These are phyloP conservation scores for Ciborinia camelliae DNA, from an alignment of 2,329 filamentous ascomycete genomes.

Conservation along the genomic window DNA sequence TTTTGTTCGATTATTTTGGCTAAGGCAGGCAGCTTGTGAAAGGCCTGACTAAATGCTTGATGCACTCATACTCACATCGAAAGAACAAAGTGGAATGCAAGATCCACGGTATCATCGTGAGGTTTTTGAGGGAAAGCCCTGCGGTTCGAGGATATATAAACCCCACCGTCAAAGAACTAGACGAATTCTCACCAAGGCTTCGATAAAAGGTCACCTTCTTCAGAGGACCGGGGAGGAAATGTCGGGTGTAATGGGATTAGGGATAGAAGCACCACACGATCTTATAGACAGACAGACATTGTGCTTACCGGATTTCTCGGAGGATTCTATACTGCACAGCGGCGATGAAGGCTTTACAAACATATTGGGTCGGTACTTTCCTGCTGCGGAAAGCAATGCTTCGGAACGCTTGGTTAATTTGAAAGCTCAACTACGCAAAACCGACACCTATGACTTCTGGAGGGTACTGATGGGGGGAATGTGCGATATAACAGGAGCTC, in stretches of 20 bases:
- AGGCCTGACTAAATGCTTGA: constrained; percentile 11
- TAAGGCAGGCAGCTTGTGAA: constrained; percentile 15
- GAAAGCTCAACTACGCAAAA: constrained; percentile 52
- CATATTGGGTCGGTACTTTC: constrained; percentile 39
- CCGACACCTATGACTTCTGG: constrained; percentile 62
- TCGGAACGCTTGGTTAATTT: constrained; percentile 57
- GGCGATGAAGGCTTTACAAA: constrained; percentile 35
- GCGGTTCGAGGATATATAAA: constrained; percentile 30
- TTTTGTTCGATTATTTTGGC: background rate
- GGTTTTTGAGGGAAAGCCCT: constrained; percentile 25
- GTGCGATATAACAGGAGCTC: constrained; percentile 58
- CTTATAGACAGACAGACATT: constrained; percentile 33
- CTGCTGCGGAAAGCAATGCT: constrained; percentile 55
- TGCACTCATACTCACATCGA: constrained; percentile 1
- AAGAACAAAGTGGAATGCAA: constrained; percentile 29
- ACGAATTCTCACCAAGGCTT: constrained; percentile 20
- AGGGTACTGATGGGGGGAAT: constrained; percentile 59
- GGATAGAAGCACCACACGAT: constrained; percentile 21
- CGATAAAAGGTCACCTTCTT: constrained; percentile 16
- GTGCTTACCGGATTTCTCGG: constrained; percentile 33
- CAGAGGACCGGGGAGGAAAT: constrained; percentile 23
- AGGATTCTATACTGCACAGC: constrained; percentile 30
- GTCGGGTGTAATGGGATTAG: constrained; percentile 20
- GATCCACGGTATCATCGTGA: constrained; percentile 22
- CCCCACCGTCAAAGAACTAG: constrained; percentile 30